Evolutionary conservation across 495 filamentous ascomycete species (phyloP), one percentile per base, ranked within the genome.

Genomic region (Lasiosphaeris hirsuta): DNA sequence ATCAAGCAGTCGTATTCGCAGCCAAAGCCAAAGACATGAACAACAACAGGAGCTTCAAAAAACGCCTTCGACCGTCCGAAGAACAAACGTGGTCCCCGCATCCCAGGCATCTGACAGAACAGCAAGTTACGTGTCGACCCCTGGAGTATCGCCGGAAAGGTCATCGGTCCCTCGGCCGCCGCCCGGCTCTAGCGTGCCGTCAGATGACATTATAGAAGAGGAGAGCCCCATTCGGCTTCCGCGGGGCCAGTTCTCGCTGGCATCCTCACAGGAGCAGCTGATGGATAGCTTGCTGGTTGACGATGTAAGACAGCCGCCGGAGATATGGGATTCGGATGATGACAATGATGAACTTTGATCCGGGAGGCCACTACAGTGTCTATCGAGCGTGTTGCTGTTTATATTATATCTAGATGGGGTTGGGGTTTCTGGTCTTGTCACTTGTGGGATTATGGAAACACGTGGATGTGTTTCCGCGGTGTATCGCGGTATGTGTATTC

Each of bases 241-340:
- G 5, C 30, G 34, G 23, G 33, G n/a, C 1, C 17, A 18, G 35
- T 23, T 54, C 33, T 23, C 37, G 14, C 33, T 38, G 23, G 58
- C 46, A n/a, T 77, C 73, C 17, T 76, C 75, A 15, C 76, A 79
- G 60, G 68, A 72, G 4, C 56, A 70, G 55, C 75, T 83, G 65
- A 66, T 83, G 64, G 80, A 82, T 40, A 84, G 80, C 63, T 61
- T 85, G 59, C 34, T 84, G 57, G 64, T 75, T 37, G 78, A 79
- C 57, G 73, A 75, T 62, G 63, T 79, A 36, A 68, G 70, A 14
- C 62, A 54, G 10, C 78, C 76, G 36, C 78, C 75, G 1, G 51
- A 51, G 47, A 66, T 78, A 33, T 73, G 65, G 64, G 78, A 81
- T 60, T 75, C 72, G 4, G 77, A 76, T 14, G 75, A 73, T 37